Evolutionary conservation across 164 flowering plant species (phyloP), one percentile per base, ranked within the genome.

Genomic region (Piper betle): DNA sequence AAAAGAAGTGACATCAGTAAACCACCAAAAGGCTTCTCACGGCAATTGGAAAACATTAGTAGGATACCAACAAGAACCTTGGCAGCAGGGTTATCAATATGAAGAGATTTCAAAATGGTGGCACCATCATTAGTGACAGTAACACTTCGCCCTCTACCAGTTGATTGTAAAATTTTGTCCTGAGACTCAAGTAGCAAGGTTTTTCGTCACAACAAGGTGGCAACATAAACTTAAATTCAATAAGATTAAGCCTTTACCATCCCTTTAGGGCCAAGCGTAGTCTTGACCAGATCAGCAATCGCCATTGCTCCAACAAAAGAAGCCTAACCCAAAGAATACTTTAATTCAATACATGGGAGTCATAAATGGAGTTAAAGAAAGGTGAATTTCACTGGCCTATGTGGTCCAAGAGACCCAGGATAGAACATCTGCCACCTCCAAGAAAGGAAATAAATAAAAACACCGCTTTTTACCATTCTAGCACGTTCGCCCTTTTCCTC

Each of bases 71-170:
- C 81, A 68, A 93, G 91, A 58, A 93, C 95, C 80, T 90, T 93
- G 18, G 97, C 97, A 62, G 99, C 96, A 18, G 99, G 86, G 64
- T 90, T 90, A 71, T 93, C 98, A 73, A 93, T 86, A 69, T 89
- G 97, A 17, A 93, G 87, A 41, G 98, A 90, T 77, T 93, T 93
- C 52, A 93, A 75, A 46, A 93, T 93, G 60, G 97, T 93, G 3
- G 98, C 98, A 63, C 98, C 98, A 75, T 93, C 98, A 78, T 93
- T 93, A 11, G 98, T 93, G 37, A 93, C 97, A 42, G 97, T 90
- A 38, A 93, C 94, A 66, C 69, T 71, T 4, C 65, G 84, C 7
- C 94, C 94, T 71, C 97, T 80, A 55, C 97, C 99, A 4, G 96
- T 81, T 42, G 99, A 93, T 69, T 93, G 99, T 41, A 93, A 69